Evolutionary conservation across 2,329 filamentous ascomycete species (phyloP), one percentile per base, ranked within the genome.

Genomic region (Neonectria coccinea): DNA sequence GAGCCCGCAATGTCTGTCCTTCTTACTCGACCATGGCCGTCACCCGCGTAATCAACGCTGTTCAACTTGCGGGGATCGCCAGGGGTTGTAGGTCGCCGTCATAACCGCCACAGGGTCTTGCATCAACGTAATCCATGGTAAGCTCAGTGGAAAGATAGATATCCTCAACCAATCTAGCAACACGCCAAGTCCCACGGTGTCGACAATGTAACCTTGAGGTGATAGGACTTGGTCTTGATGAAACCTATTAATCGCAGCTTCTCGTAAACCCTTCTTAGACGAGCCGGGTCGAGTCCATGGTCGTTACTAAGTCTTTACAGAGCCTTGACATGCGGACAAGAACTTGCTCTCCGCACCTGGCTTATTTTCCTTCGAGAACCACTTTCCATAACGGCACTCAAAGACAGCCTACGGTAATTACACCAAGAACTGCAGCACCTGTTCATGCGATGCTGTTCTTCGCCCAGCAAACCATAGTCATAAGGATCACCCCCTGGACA

Each of bases 21-120:
- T 20, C 11, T 29, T 18, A 36, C 22, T 29, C 39, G 14, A 20
- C n/a, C 42, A 12, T 20, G 16, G 6, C 55, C 55, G 16, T 39
- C 12, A 14, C 27, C 12, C n/a, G 33, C 45, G 44, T 58, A 50
- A 57, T 58, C 22, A 48, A 48, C 54, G 45, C 52, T 57, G n/a
- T 47, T 54, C 48, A 22, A 12, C 33, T 29, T n/a, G 55, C 33
- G 42, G 41, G 12, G 31, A 36, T 11, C 10, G 42, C n/a, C 56
- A 48, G 22, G 44, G 44, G 29, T 44, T 10, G 10, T 16, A 29
- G 7, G 18, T 20, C 39, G n/a, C 25, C 20, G 25, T 44, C 5
- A 12, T 33, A 51, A 8, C 47, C 29, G 29, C 48, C n/a, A 9
- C 18, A 12, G 27, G 27, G 4, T 51, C 48, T 18, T 29, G 29